A percentile compares a stretch with the other conserved stretches of the same genome.
Evolutionary conservation across 1,139 yeast genomes (phyloP).

Genomic region (Taiozyma onychis): DNA sequence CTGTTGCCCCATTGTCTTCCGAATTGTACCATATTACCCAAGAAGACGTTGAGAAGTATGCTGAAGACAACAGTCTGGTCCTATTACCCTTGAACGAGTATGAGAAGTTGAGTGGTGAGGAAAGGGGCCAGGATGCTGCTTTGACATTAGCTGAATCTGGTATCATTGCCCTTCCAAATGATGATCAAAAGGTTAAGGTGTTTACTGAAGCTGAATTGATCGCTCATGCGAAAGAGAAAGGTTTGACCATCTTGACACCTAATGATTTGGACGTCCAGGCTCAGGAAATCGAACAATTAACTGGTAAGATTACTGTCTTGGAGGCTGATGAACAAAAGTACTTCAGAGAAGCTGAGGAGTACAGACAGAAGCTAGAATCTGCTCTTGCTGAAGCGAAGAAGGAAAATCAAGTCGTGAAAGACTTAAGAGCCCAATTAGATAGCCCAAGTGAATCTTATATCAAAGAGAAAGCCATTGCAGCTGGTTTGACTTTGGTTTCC

Average conservation of each 20-base stretch:
- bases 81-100: slow-evolving; percentile 45
- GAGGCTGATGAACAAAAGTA: slow-evolving; percentile 8
- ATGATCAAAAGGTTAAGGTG: slow-evolving; percentile 7
- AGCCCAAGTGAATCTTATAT: slow-evolving; percentile 21
- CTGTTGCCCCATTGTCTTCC: slow-evolving; percentile 18
- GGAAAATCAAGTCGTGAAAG: not conserved
- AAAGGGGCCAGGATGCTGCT: slow-evolving; percentile 9
- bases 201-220: slow-evolving; percentile 1
- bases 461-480: slow-evolving; percentile 24
- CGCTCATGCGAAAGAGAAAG: slow-evolving; percentile 20
- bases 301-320: slow-evolving; percentile 2
- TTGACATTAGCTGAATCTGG: slow-evolving; percentile 18
- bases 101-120: slow-evolving; percentile 5
- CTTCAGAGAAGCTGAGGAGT: slow-evolving; percentile 8
- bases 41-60: slow-evolving; percentile 42
- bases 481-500: slow-evolving; percentile 26
- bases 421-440: slow-evolving; percentile 17
- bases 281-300: slow-evolving; percentile 3
- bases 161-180: slow-evolving; percentile 25
- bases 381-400: not conserved
- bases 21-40: slow-evolving; percentile 25
- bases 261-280: slow-evolving; percentile 11
- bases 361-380: slow-evolving; percentile 3
- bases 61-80: slow-evolving; percentile 43
- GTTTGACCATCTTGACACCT: slow-evolving; percentile 32